These are phyloP conservation scores for Hyphopichia khmerensis DNA, from an alignment of 1,139 yeast genomes.

Conservation along the genomic window DNA sequence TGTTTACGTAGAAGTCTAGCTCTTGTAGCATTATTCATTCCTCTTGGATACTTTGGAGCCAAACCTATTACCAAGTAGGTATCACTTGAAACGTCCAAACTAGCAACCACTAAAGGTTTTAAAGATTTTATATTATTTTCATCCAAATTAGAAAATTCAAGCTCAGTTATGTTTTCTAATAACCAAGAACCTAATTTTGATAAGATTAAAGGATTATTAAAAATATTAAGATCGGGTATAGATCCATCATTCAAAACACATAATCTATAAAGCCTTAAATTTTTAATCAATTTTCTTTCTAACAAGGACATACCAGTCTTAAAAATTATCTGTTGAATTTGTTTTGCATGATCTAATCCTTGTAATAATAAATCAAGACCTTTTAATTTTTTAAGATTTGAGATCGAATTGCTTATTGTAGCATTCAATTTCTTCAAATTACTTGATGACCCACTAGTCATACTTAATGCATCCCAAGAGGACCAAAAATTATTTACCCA, in stretches of 20 bases:
- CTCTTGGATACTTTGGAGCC: conserved; percentile 79
- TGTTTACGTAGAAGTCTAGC: conserved; percentile 37
- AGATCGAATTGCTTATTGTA: conserved; percentile 10
- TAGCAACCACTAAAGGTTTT: conserved; percentile 84
- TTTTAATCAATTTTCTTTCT: conserved; percentile 78
- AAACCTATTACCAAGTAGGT: conserved; percentile 88
- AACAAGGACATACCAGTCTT: conserved; percentile 85
- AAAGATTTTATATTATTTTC: conserved; percentile 44
- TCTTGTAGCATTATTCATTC: conserved; percentile 45
- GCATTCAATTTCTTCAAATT: conserved; percentile 6
- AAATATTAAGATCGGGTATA: conserved; percentile 72
- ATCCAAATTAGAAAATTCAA: conserved; percentile 45
- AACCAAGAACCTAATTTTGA: conserved; percentile 89
- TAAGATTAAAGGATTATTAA: conserved; percentile 82
- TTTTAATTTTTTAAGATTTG: conserved; percentile 30
- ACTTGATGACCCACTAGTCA: conserved; percentile 26
- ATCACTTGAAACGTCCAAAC: conserved; percentile 70
- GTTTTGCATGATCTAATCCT: conserved; percentile 80
- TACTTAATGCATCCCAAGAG: conserved; percentile 86
- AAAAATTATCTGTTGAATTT: conserved; percentile 81
- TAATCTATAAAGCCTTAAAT: conserved; percentile 75
- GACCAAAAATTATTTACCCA: conserved; percentile 94
- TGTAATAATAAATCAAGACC: conserved; percentile 60
- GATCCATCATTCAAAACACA: conserved; percentile 84
- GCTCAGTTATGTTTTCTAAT: conserved; percentile 82